Evolutionary conservation across 2,329 filamentous ascomycete species (phyloP).

Genomic region (Periconia digitata): DNA sequence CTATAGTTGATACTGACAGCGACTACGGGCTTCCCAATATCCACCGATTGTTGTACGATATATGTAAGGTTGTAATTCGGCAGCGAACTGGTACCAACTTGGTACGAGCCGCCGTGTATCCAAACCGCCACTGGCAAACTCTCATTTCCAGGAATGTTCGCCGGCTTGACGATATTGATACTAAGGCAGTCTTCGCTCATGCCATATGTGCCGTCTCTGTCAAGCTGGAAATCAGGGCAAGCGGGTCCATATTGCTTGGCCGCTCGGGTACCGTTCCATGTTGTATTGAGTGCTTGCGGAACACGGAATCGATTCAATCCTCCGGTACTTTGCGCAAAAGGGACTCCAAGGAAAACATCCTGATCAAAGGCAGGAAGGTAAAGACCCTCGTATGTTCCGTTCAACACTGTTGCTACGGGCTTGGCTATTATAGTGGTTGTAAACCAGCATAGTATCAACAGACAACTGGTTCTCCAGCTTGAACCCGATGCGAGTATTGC

Average conservation of each 20-base stretch:
- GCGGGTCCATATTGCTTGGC: slow-evolving; percentile 47
- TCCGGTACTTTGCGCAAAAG: slow-evolving; percentile 59
- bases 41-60: slow-evolving; percentile 54
- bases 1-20: slow-evolving; percentile 48
- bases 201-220: slow-evolving; percentile 35
- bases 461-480: slow-evolving; percentile 20
- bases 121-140: slow-evolving; percentile 60
- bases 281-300: slow-evolving; percentile 53
- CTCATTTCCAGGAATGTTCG: slow-evolving; percentile 44
- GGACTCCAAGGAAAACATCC: slow-evolving; percentile 54
- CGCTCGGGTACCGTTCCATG: slow-evolving; percentile 42
- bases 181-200: slow-evolving; percentile 62
- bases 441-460: slow-evolving; percentile 17
- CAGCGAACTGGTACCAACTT: slow-evolving; percentile 47
- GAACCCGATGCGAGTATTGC: slow-evolving; percentile 17
- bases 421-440: slow-evolving; percentile 15
- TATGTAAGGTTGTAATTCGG: slow-evolving; percentile 64
- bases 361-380: slow-evolving; percentile 42
- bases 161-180: slow-evolving; percentile 62
- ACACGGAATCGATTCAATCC: slow-evolving; percentile 56
- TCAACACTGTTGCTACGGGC: slow-evolving; percentile 32
- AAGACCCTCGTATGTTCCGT: slow-evolving; percentile 40
- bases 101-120: slow-evolving; percentile 56
- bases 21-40: slow-evolving; percentile 40
- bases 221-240: slow-evolving; percentile 40